Evolutionary conservation across 1,139 yeast genomes (phyloP), one percentile per base, ranked within the genome.

Genomic region (Yamadazyma sp.): DNA sequence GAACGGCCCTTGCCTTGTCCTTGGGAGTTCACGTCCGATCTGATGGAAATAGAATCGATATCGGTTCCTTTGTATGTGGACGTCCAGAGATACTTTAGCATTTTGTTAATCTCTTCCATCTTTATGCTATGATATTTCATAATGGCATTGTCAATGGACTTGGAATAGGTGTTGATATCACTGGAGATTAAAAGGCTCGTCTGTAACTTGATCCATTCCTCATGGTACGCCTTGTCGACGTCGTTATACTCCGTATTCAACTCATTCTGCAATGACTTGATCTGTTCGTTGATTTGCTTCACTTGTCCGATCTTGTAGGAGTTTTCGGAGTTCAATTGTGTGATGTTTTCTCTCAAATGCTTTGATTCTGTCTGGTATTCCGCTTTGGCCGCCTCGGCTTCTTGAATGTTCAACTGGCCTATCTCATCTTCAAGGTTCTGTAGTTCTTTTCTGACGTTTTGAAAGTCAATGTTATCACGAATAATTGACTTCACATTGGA

Each of bases 21-120:
- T 40, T 68, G 78, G 5, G 69, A 63, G 33, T 82, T 84, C 32
- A 79, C 81, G 50, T 90, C 97, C 34, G 96, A 84, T 49, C 82
- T 76, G 44, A 94, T 88, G 50, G 86, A 78, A 39, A 94, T 90
- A 0, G 95, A 80, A 54, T 94, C 97, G 31, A 94, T 89, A 60
- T 94, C 99, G 1, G 97, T 84, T 1, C 98, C 98, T 47, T 86
- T 85, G 54, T 94, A 94, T 0, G 99, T 92, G 39, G 80, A 80
- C 44, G 88, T 86, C 99, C 99, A 94, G 31, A 92, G 63, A 52
- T 89, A 97, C 52, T 86, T 92, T 36, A 94, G 70, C 22, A 88
- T 86, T 44, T 86, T 71, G 59, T 94, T 94, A 52, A 92, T 89
- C 52, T 90, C 96, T 48, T 80, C 80, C 98, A 94, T 94, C 57